phyloP scores from a whole-genome alignment of 805 yeast species.

The Starmera dryadoides region DNA sequence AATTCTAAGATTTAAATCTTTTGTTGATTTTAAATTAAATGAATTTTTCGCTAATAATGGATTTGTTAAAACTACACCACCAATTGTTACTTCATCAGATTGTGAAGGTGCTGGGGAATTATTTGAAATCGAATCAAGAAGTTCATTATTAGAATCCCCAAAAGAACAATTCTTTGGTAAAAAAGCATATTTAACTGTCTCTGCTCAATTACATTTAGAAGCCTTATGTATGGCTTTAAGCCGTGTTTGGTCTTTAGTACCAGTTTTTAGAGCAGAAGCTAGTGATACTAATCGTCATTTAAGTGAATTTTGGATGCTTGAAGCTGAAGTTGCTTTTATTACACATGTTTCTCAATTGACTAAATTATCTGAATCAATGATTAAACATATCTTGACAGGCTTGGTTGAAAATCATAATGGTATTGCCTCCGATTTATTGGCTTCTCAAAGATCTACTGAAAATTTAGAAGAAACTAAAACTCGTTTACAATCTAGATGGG shows the following conservation, averaged over 20 bases:
- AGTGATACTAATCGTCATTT: conserved; percentile 89
- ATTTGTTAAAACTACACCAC: conserved; percentile 76
- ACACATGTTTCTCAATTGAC: conserved; percentile 54
- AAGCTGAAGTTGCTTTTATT: conserved; percentile 77
- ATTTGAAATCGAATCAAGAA: conserved; percentile 45
- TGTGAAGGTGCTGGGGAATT: conserved; percentile 98
- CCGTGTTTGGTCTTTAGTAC: conserved; percentile 83
- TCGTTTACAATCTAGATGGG: conserved; percentile 45
- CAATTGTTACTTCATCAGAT: conserved; percentile 80
- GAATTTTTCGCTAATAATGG: conserved; percentile 45
- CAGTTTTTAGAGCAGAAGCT: conserved; percentile 90
- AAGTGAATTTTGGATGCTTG: conserved; percentile 97
- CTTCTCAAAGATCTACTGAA: conserved; percentile 30
- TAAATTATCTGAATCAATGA: conserved; percentile 60
- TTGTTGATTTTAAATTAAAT: conserved; percentile 45
- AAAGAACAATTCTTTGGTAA: conserved; percentile 50
- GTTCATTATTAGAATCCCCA: conserved; percentile 10
- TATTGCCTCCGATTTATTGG: conserved; percentile 13
- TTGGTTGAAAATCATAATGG: conserved; percentile 21
- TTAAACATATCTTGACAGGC: conserved; percentile 38
- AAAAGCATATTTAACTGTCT: conserved; percentile 73
- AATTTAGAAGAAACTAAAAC: conserved; percentile 27
- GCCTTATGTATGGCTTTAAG: conserved; percentile 65
- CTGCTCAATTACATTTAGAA: conserved; percentile 89
- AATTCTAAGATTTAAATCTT: conserved; percentile 66